A percentile compares a stretch with the other conserved stretches of the same genome.
phyloP scores from a whole-genome alignment of 139 green algal genomes.

The Coelastrella sp. region DNA sequence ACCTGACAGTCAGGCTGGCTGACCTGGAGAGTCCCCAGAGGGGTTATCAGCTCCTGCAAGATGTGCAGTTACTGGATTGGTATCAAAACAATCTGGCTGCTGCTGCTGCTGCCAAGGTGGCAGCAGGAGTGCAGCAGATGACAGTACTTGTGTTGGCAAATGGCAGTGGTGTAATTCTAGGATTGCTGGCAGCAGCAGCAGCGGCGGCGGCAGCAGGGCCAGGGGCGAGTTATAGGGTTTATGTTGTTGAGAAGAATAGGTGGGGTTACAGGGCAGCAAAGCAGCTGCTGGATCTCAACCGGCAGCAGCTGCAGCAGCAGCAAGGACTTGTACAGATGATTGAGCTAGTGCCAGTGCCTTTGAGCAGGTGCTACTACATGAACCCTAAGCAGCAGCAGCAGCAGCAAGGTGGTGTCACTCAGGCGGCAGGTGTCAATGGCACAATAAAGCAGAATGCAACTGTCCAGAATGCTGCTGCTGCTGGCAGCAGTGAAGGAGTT shows the following conservation, averaged over 20 bases:
- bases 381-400: too few relatives aligned
- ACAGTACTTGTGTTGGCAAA: conserved; percentile 34
- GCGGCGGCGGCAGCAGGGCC: background rate
- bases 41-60: background rate
- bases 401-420: too few relatives aligned
- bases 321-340: too few relatives aligned
- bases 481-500: background rate
- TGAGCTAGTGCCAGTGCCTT: background rate
- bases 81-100: background rate
- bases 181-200: conserved; percentile 27
- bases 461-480: background rate
- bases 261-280: too few relatives aligned
- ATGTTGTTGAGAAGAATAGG: background rate
- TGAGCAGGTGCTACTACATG: background rate
- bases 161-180: conserved; percentile 26
- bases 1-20: background rate
- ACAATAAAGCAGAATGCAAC: too few relatives aligned
- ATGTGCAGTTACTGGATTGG: background rate
- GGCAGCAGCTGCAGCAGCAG: background rate
- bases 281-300: too few relatives aligned
- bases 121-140: background rate
- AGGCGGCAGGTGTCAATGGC: too few relatives aligned
- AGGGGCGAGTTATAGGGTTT: background rate
- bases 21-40: conserved; percentile 27
- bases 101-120: background rate